Conservation (phyloP, 768 basidiomycete genomes). For the Boletus sp. region DNA sequence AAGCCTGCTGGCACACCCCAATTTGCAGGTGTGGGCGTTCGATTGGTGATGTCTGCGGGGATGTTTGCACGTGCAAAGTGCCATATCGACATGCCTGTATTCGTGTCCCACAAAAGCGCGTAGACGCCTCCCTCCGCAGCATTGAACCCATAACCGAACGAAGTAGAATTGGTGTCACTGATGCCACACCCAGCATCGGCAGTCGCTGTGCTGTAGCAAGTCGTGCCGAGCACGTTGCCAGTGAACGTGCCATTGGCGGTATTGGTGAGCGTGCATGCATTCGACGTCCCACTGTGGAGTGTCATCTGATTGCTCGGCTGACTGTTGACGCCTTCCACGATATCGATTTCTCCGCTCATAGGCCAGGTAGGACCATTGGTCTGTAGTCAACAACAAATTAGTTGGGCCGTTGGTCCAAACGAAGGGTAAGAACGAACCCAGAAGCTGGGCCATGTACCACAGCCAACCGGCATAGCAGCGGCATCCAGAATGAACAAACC, state of each 20-base stretch:
- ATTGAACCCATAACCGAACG: slow-evolving; percentile 43
- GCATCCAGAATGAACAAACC: slow-evolving; percentile 79
- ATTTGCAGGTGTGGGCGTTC: slow-evolving; percentile 42
- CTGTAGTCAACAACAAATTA: slow-evolving; percentile 15
- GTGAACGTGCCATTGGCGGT: slow-evolving; percentile 15
- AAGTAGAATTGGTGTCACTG: slow-evolving; percentile 34
- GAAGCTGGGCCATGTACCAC: slow-evolving; percentile 60
- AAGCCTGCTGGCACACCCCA: slow-evolving; percentile 55
- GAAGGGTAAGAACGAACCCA: slow-evolving; percentile 33
- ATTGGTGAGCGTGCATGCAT: slow-evolving; percentile 32
- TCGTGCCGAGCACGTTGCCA: slow-evolving; percentile 22
- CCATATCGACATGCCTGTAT: slow-evolving; percentile 52
- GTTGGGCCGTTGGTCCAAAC: neutral
- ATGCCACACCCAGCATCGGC: slow-evolving; percentile 52
- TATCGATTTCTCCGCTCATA: slow-evolving; percentile 60
- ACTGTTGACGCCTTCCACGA: slow-evolving; percentile 69
- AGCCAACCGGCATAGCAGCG: slow-evolving; percentile 67
- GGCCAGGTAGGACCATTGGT: slow-evolving; percentile 54
- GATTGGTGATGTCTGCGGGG: slow-evolving; percentile 46
- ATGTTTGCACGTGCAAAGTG: slow-evolving; percentile 50
- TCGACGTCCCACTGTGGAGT: slow-evolving; percentile 51
- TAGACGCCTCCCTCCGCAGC: slow-evolving; percentile 48
- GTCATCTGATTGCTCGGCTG: slow-evolving; percentile 59
- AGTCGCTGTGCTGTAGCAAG: slow-evolving; percentile 39
- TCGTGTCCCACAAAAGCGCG: slow-evolving; percentile 50